A percentile compares a stretch with the other conserved stretches of the same genome.
Evolutionary conservation across 148 eudicot species (phyloP).

Genomic region (Nepenthes mirabilis): DNA sequence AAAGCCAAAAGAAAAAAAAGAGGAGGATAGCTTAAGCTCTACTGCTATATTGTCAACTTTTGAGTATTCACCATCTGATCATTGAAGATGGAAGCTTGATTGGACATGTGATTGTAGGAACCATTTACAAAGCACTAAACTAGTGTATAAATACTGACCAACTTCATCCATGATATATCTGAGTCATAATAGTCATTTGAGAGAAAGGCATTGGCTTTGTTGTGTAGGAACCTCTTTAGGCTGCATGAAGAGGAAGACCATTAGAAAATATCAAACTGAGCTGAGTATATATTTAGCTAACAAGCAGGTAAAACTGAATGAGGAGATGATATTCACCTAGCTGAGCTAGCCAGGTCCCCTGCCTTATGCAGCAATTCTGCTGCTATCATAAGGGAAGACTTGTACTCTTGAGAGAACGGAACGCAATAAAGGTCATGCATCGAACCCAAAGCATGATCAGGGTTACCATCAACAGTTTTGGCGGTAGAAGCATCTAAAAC

Average conservation of each 20-base stretch:
- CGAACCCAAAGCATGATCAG: slow-evolving; percentile 10
- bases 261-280: slow-evolving; percentile 8
- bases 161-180: slow-evolving; percentile 97
- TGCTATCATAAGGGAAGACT: slow-evolving; percentile 40
- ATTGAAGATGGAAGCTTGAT: no score
- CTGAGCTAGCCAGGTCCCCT: slow-evolving; percentile 60
- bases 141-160: slow-evolving; percentile 36
- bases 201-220: slow-evolving; percentile 86
- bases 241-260: slow-evolving; percentile 27
- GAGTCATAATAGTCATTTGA: slow-evolving; percentile 98
- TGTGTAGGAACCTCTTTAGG: slow-evolving; percentile 69
- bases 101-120: not conserved
- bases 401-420: slow-evolving; percentile 69
- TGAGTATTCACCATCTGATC: not conserved
- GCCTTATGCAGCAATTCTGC: slow-evolving; percentile 70
- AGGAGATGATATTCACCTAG: slow-evolving; percentile 32
- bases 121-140: not conserved
- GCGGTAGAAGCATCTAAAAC: slow-evolving; percentile 17
- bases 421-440: slow-evolving; percentile 53
- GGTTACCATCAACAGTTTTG: slow-evolving; percentile 4
- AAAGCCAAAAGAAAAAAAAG: no score
- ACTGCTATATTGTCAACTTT: not conserved
- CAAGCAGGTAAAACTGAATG: not conserved
- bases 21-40: no score
- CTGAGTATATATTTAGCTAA: not conserved